These are phyloP conservation scores for Diaporthe citri DNA, from an alignment of 2,329 filamentous ascomycete species.

Conservation along the genomic window DNA sequence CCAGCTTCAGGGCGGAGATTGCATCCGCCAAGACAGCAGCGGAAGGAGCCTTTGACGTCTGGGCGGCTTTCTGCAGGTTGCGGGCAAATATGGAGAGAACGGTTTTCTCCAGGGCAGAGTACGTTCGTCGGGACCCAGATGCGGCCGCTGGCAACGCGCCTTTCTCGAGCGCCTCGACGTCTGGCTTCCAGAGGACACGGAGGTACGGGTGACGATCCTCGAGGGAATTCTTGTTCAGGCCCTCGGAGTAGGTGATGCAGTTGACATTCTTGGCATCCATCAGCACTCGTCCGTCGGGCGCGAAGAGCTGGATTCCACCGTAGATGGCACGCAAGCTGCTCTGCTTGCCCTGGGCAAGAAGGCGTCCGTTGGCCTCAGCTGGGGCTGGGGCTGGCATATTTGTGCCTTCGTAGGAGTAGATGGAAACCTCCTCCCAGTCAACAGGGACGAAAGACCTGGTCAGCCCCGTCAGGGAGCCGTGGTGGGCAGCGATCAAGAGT, in stretches of 20 bases:
- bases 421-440: neutral
- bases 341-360: neutral
- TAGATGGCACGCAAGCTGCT: neutral
- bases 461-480: neutral
- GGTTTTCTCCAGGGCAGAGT: neutral
- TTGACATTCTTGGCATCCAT: neutral
- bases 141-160: neutral
- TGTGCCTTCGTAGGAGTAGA: neutral
- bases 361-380: neutral
- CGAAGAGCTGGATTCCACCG: neutral
- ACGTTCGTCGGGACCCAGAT: neutral
- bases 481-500: slow-evolving; percentile 8
- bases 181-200: slow-evolving; percentile 10
- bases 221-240: neutral
- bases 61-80: neutral
- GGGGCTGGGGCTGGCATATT: neutral
- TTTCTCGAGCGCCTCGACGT: neutral
- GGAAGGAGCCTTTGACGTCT: neutral
- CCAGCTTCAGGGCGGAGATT: neutral
- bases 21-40: neutral
- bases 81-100: neutral
- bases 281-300: neutral
- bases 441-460: slow-evolving; percentile 1
- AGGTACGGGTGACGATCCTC: slow-evolving; percentile 1
- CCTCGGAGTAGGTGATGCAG: slow-evolving; percentile 1